Evolutionary conservation across 352 stramenopile genomes (phyloP).

Genomic region (Pythium utonaiense): DNA sequence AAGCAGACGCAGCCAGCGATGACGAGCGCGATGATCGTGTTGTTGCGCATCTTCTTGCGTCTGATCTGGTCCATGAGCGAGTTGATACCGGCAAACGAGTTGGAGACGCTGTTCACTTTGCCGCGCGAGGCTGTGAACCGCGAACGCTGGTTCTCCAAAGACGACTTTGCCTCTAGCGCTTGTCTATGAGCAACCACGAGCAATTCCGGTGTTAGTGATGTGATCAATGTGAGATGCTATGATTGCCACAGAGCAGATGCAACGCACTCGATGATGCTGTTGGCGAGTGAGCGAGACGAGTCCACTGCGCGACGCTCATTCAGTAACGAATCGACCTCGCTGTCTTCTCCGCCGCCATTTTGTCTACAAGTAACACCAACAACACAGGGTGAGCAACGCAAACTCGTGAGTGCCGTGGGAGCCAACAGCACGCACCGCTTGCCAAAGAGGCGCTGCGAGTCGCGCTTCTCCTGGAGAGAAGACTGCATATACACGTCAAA

Average conservation of each 20-base stretch:
- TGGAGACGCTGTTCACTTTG: slow-evolving; percentile 83
- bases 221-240: no score
- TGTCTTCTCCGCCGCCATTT: slow-evolving; percentile 50
- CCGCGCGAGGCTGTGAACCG: slow-evolving; percentile 81
- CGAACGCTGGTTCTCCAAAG: slow-evolving; percentile 88
- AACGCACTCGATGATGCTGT: slow-evolving; percentile 78
- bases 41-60: slow-evolving; percentile 96
- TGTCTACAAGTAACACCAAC: slow-evolving; percentile 26
- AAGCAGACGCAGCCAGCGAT: slow-evolving; percentile 96
- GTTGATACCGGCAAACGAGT: slow-evolving; percentile 94
- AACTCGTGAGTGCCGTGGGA: no score
- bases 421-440: no score
- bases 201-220: slow-evolving; percentile 22
- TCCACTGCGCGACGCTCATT: slow-evolving; percentile 79
- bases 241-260: background rate
- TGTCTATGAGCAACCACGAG: slow-evolving; percentile 43
- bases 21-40: slow-evolving; percentile 94
- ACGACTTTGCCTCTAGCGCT: slow-evolving; percentile 81
- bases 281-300: slow-evolving; percentile 75
- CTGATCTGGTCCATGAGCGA: slow-evolving; percentile 95
- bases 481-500: no score
- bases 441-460: slow-evolving; percentile 79
- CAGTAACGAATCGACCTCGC: slow-evolving; percentile 73
- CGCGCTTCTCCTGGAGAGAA: slow-evolving; percentile 74
- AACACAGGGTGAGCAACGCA: no score